phyloP scores from a whole-genome alignment of 1,284 basidiomycete genomes.

The Meripilus lineatus region DNA sequence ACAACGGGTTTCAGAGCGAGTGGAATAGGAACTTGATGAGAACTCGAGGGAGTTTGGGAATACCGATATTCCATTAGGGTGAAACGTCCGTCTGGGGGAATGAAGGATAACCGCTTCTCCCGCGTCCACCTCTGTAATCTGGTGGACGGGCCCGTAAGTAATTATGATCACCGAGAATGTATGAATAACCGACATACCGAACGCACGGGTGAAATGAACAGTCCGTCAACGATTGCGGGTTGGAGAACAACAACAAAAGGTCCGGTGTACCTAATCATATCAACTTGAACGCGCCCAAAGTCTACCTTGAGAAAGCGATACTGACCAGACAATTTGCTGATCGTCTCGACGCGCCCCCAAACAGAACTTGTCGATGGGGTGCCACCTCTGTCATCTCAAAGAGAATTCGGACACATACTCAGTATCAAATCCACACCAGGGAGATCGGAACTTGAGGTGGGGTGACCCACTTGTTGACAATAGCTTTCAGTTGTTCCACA shows the following conservation, averaged over 20 bases:
- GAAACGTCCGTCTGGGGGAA: constrained; percentile 93
- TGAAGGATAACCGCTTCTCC: constrained; percentile 81
- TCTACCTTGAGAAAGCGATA: neutral
- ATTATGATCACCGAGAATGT: neutral
- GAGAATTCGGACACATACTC: neutral
- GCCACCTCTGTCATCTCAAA: constrained; percentile 53
- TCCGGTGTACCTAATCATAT: constrained; percentile 76
- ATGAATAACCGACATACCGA: constrained; percentile 44
- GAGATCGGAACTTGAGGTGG: neutral
- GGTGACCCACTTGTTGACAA: constrained; percentile 71
- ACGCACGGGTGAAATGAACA: constrained; percentile 91
- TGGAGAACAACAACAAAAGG: constrained; percentile 75
- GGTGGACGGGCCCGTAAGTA: constrained; percentile 8
- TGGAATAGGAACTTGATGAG: constrained; percentile 55
- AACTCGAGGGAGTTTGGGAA: constrained; percentile 22
- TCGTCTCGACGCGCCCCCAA: constrained; percentile 79
- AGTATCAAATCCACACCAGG: neutral
- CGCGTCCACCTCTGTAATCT: constrained; percentile 80
- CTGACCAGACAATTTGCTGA: constrained; percentile 76
- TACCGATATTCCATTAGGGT: constrained; percentile 84
- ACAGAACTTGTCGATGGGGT: constrained; percentile 68
- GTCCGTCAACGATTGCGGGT: constrained; percentile 71
- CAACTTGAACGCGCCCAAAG: neutral
- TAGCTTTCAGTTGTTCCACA: constrained; percentile 77
- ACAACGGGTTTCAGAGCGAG: constrained; percentile 60